Base-by-base conservation (phyloP, 768 basidiomycete genomes). In the Lentinus brumalis region DNA sequence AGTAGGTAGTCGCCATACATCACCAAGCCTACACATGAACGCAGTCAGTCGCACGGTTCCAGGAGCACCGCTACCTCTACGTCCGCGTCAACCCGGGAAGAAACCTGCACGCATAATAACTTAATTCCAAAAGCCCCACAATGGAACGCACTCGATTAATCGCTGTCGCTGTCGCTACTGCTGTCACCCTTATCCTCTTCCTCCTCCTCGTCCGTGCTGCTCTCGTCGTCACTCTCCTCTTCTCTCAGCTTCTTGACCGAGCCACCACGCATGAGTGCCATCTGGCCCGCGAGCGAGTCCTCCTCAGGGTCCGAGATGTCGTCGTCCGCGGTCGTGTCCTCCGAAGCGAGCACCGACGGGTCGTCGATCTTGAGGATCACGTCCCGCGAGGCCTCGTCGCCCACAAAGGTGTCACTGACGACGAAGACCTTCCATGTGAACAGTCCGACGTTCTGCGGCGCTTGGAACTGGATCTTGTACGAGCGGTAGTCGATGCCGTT, bases 231-330 rank as follows among this genome's bases (percentile, higher is more conserved):
- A 50, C 58, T 56, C 44, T 83, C 85, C 21, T 69, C 82, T 32
- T 74, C 77, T 15, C 60, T 74, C 30, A 61, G 58, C 70, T 85
- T 88, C 83, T 94, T 97, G 61, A 96, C 93, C 18, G 83, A 66
- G 3, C 88, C 91, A 4, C 96, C 96, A 46, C 91, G 86, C 93
- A 99, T 94, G 46, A 87, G 86, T 5, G 96, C 95, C 93, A 98
- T 96, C 79, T 99, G 97, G 8, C 97, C 97, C 5, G 95, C 97
- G 53, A 98, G 77, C 29, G 90, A 85, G 74, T 98, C 97, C 74
- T 98, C 97, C 32, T 98, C 97, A 0, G 97, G 97, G 51, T 98
- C 97, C 0, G 95, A 97, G 64, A 98, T 99, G 60, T 97, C 96
- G 69, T 98, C 95, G 39, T 96, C 96, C 21, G 77, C 77, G 31